phyloP scores from a whole-genome alignment of 179 eudicot genomes.

The Silene coronaria region DNA sequence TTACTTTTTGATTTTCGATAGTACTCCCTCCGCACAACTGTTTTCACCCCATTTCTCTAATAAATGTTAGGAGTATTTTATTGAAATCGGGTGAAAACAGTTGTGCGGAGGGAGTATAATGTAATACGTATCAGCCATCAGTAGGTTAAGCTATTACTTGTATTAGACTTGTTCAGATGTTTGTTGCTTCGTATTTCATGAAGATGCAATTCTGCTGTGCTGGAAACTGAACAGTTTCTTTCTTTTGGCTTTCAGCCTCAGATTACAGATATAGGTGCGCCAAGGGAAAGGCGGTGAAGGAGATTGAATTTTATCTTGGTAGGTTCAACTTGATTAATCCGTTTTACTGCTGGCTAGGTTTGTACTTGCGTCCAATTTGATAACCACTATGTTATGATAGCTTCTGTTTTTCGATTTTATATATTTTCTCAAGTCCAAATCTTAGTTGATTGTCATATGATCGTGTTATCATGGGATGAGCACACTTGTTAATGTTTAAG shows the following conservation, averaged over 20 bases:
- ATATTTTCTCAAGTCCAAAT: not conserved
- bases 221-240: not conserved
- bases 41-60: too few relatives aligned
- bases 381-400: not conserved
- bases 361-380: too few relatives aligned
- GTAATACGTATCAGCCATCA: too few relatives aligned
- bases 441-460: not conserved
- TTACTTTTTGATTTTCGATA: too few relatives aligned
- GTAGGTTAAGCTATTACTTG: not conserved
- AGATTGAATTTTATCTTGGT: constrained; percentile 6
- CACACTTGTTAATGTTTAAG: not conserved
- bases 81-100: too few relatives aligned
- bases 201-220: not conserved
- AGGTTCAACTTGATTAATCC: not conserved
- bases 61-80: too few relatives aligned
- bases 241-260: not conserved
- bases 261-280: not conserved
- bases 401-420: not conserved
- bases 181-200: not conserved
- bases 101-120: too few relatives aligned
- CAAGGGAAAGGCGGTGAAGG: not conserved
- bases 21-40: too few relatives aligned
- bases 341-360: not conserved
- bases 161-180: not conserved
- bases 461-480: not conserved